A percentile compares a stretch with the other conserved stretches of the same genome.
phyloP scores from a whole-genome alignment of 345 rosid species.

The Hibiscus tridactylites region DNA sequence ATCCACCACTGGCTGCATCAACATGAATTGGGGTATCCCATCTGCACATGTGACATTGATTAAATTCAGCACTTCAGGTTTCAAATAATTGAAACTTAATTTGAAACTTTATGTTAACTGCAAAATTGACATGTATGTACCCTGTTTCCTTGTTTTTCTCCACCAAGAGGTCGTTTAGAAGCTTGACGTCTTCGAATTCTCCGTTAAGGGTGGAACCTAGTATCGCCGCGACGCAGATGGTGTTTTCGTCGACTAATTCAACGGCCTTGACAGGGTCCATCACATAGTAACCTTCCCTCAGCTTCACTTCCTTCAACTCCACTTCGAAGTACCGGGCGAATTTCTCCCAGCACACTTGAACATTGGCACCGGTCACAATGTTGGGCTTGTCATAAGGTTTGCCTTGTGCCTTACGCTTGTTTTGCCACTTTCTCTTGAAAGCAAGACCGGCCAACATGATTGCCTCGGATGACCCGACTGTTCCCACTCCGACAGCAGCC shows the following conservation, averaged over 20 bases:
- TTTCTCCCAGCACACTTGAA: slow-evolving; percentile 85
- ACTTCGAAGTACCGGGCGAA: slow-evolving; percentile 93
- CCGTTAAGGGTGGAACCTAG: slow-evolving; percentile 91
- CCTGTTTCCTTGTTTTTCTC: slow-evolving; percentile 79
- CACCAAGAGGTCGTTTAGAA: slow-evolving; percentile 59
- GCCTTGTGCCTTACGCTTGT: slow-evolving; percentile 74
- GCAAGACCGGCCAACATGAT: slow-evolving; percentile 94
- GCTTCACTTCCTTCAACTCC: slow-evolving; percentile 53
- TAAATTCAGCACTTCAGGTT: neutral
- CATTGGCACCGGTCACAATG: slow-evolving; percentile 1
- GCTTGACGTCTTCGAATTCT: slow-evolving; percentile 93
- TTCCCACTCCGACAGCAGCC: slow-evolving; percentile 81
- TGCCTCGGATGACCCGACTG: slow-evolving; percentile 93
- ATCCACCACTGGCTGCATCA: slow-evolving; percentile 95
- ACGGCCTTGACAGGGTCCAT: slow-evolving; percentile 93
- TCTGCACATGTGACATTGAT: slow-evolving; percentile 19
- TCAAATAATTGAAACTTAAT: neutral
- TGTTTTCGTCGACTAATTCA: slow-evolving; percentile 92
- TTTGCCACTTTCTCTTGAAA: slow-evolving; percentile 92
- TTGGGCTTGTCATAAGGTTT: slow-evolving; percentile 42
- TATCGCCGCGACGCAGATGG: slow-evolving; percentile 90
- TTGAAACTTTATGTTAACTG: neutral
- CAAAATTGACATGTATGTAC: slow-evolving; percentile 15
- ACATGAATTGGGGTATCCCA: slow-evolving; percentile 95
- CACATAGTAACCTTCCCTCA: slow-evolving; percentile 56